phyloP scores from a whole-genome alignment of 1,139 yeast genomes.

The Taphrina flavorubra region DNA sequence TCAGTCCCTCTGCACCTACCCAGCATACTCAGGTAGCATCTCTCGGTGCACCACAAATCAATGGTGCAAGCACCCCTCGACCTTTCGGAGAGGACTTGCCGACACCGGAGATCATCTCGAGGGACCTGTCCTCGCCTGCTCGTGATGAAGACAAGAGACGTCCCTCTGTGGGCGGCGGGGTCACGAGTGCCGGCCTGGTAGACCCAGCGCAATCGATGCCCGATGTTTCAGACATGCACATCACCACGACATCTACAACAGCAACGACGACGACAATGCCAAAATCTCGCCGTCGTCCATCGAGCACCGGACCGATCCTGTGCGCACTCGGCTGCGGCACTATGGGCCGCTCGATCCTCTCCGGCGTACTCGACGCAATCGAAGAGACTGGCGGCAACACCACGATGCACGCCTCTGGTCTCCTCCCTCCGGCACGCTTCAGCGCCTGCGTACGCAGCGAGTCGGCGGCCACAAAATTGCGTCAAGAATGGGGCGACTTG shows the following conservation, averaged over 20 bases:
- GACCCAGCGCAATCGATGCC: conserved; percentile 8
- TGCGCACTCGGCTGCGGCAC: conserved; percentile 92
- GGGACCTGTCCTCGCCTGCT: conserved; percentile 17
- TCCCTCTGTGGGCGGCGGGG: conserved; percentile 17
- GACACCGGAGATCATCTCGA: conserved; percentile 35
- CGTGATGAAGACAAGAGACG: background rate
- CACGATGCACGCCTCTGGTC: conserved; percentile 47
- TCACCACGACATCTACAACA: background rate
- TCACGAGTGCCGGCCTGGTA: conserved; percentile 26
- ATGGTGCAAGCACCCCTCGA: conserved; percentile 28
- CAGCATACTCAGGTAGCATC: background rate
- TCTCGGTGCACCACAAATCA: conserved; percentile 38
- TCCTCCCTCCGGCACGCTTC: conserved; percentile 71
- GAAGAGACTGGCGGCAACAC: conserved; percentile 47
- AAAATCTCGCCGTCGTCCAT: conserved; percentile 16
- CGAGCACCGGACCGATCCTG: conserved; percentile 56
- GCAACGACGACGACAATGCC: no score
- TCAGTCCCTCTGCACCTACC: background rate
- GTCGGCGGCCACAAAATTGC: conserved; percentile 58
- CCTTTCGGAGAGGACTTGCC: conserved; percentile 38
- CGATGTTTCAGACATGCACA: background rate
- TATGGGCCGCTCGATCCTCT: conserved; percentile 93
- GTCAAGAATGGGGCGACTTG: conserved; percentile 56
- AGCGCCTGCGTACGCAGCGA: conserved; percentile 75
- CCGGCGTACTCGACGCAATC: conserved; percentile 69